Percentiles rank a stretch among this genome's conserved stretches.
These are phyloP conservation scores for Tricharina praecox DNA, from an alignment of 495 filamentous ascomycete species.

Conservation along the genomic window DNA sequence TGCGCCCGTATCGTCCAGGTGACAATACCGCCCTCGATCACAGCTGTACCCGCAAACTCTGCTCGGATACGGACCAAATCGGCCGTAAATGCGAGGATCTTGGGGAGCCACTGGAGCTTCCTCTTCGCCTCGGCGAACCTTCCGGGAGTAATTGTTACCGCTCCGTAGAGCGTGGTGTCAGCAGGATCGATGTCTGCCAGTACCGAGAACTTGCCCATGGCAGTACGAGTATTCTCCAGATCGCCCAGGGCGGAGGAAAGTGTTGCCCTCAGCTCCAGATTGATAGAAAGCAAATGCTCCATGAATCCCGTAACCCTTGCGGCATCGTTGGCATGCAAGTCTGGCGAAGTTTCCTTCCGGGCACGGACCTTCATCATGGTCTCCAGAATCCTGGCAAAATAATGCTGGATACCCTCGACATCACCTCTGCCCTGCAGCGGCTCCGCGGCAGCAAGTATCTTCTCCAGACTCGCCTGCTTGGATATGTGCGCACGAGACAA, in stretches of 20 bases:
- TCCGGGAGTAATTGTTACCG: neutral
- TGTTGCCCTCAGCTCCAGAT: conserved; percentile 47
- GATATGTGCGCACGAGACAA: conserved; percentile 49
- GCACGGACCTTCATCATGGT: conserved; percentile 50
- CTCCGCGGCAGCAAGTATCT: conserved; percentile 39
- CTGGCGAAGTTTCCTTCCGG: conserved; percentile 56
- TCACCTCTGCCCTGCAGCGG: conserved; percentile 1
- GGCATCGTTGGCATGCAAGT: conserved; percentile 62
- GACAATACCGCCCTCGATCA: neutral
- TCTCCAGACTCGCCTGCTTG: conserved; percentile 51
- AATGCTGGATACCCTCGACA: conserved; percentile 39
- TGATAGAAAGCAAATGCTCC: conserved; percentile 57
- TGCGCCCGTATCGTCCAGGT: neutral
- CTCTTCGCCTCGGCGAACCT: conserved; percentile 3
- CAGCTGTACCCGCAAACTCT: conserved; percentile 3
- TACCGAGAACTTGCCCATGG: conserved; percentile 9
- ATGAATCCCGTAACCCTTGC: conserved; percentile 60
- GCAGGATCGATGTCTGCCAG: conserved; percentile 11
- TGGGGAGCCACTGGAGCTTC: conserved; percentile 18
- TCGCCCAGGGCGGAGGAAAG: conserved; percentile 34
- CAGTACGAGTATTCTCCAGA: conserved; percentile 8
- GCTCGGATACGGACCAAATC: conserved; percentile 17
- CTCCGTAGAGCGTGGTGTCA: conserved; percentile 6
- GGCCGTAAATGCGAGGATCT: conserved; percentile 10
- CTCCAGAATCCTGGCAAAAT: conserved; percentile 63